Conservation (phyloP, 2,329 filamentous ascomycete species). For the Pyricularia sp. region DNA sequence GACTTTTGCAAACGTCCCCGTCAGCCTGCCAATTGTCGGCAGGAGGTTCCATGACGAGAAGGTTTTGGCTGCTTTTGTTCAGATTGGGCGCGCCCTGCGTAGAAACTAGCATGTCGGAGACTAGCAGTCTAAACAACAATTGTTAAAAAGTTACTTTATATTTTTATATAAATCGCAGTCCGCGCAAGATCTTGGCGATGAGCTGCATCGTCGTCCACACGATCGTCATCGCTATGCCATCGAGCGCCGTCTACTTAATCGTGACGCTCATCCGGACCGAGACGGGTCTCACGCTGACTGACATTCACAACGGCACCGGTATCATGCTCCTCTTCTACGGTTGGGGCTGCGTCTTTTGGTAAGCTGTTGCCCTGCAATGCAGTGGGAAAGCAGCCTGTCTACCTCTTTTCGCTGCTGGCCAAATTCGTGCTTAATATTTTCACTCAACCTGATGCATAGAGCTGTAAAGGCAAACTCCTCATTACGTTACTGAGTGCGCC, state of each 20-base stretch:
- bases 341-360: slow-evolving; percentile 24
- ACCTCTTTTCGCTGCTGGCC: slow-evolving; percentile 18
- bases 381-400: slow-evolving; percentile 20
- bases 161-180: slow-evolving; percentile 8
- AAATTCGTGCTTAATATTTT: no score
- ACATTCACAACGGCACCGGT: not conserved
- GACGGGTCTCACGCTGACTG: slow-evolving; percentile 28
- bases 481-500: no score
- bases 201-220: slow-evolving; percentile 20
- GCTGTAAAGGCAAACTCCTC: no score
- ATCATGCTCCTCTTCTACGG: slow-evolving; percentile 24
- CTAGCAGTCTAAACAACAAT: not conserved
- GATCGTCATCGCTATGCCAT: slow-evolving; percentile 34
- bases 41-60: slow-evolving; percentile 41
- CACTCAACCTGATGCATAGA: no score
- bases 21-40: slow-evolving; percentile 43
- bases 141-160: not conserved
- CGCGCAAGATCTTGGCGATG: slow-evolving; percentile 21
- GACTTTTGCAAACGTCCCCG: slow-evolving; percentile 37
- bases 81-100: slow-evolving; percentile 3
- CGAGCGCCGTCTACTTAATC: slow-evolving; percentile 34
- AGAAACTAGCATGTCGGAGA: not conserved
- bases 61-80: slow-evolving; percentile 7
- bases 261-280: slow-evolving; percentile 34
- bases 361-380: slow-evolving; percentile 21